Evolutionary conservation across 2,329 filamentous ascomycete species (phyloP).

Genomic region (Magnaporthiopsis poae): DNA sequence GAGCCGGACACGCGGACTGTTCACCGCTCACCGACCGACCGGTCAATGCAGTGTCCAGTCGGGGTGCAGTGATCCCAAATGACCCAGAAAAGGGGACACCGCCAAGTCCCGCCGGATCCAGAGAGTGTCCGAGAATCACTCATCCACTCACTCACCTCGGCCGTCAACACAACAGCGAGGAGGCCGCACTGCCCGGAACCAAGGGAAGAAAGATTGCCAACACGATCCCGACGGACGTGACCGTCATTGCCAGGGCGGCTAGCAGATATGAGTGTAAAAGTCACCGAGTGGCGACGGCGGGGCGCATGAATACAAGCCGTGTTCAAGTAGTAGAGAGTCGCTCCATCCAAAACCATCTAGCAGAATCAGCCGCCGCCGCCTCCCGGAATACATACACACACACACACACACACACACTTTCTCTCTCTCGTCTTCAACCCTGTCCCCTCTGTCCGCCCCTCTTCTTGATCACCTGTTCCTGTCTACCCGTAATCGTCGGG

Average conservation of each 20-base stretch:
- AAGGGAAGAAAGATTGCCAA: neutral
- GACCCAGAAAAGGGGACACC: no score
- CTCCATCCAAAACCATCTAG: neutral
- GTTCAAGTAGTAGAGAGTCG: neutral
- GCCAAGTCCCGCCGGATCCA: neutral
- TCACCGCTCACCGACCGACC: neutral
- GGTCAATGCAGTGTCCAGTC: no score
- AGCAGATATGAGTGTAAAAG: neutral
- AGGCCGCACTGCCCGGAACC: neutral
- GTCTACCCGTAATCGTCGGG: no score
- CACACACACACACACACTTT: no score
- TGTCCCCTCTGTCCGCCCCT: neutral
- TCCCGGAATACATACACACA: neutral
- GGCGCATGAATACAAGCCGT: neutral
- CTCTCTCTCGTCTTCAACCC: neutral
- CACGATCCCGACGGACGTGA: no score
- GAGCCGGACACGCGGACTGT: neutral
- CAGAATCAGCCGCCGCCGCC: neutral
- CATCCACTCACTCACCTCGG: no score
- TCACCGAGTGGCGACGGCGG: neutral
- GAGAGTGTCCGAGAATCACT: neutral
- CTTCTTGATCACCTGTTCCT: neutral
- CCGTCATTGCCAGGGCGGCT: neutral
- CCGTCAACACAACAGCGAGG: neutral
- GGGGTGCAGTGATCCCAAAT: neutral